phyloP scores from a whole-genome alignment of 306 rosid species.

The cucumber (Cucumis sativus) region DNA sequence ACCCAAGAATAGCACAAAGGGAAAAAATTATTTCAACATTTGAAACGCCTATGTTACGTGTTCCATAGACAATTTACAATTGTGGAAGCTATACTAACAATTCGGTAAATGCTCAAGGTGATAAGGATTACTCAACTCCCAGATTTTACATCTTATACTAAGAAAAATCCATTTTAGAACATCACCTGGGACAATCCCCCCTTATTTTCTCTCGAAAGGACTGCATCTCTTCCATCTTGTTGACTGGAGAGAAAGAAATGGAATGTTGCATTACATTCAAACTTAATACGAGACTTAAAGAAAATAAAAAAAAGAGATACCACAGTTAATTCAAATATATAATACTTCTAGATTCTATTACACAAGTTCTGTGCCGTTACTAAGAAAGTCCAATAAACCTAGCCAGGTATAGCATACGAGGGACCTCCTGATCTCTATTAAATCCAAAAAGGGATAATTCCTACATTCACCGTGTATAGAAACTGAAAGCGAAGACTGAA shows the following conservation, averaged over 20 bases:
- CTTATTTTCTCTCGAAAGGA: constrained; percentile 13
- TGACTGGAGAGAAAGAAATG: not conserved
- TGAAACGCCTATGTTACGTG: constrained; percentile 38
- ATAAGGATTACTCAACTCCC: constrained; percentile 10
- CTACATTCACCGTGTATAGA: not conserved
- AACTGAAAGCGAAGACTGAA: not conserved
- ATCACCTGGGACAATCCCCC: constrained; percentile 16
- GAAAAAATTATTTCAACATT: not conserved
- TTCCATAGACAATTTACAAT: constrained; percentile 13
- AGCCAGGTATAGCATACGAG: not conserved
- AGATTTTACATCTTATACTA: not conserved
- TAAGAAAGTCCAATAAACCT: not conserved
- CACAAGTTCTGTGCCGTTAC: not conserved
- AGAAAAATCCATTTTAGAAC: constrained; percentile 6
- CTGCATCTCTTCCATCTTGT: constrained; percentile 25
- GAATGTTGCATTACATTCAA: not conserved
- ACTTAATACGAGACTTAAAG: not conserved
- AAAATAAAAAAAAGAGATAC: not conserved
- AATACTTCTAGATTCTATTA: not conserved
- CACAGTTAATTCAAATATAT: not conserved
- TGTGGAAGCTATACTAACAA: constrained; percentile 30
- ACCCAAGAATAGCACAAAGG: not conserved
- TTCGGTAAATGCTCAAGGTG: constrained; percentile 17
- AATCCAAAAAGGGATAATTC: not conserved
- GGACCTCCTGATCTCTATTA: not conserved